These are phyloP conservation scores for Salix koriyanagi DNA, from an alignment of 345 rosid species.

Conservation along the genomic window DNA sequence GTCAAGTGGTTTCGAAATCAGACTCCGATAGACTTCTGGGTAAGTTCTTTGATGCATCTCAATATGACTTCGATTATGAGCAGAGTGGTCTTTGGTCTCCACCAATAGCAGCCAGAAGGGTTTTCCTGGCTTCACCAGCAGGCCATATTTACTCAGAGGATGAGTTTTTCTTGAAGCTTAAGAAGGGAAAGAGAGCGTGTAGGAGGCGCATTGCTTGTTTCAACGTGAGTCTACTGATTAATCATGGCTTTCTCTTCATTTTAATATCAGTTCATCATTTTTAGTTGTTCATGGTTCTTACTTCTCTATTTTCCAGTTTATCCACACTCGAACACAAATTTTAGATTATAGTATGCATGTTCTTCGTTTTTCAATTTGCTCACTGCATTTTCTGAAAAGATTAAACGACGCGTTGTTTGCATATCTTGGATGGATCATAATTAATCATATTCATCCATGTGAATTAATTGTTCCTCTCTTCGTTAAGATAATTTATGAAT, in stretches of 20 bases:
- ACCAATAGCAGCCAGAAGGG: slow-evolving; percentile 18
- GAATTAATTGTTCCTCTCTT: not conserved
- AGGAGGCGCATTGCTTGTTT: slow-evolving; percentile 11
- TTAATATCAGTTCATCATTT: not conserved
- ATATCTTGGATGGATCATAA: not conserved
- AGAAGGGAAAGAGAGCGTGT: slow-evolving; percentile 18
- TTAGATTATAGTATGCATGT: not conserved
- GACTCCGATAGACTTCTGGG: slow-evolving; percentile 32
- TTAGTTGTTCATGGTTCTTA: not conserved
- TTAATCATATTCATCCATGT: not conserved
- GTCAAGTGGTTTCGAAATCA: slow-evolving; percentile 31
- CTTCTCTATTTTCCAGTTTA: not conserved
- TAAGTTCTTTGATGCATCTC: slow-evolving; percentile 37
- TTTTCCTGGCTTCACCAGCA: slow-evolving; percentile 22
- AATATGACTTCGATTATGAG: slow-evolving; percentile 38
- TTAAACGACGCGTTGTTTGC: not conserved
- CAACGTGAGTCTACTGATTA: slow-evolving; percentile 4
- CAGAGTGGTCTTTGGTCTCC: slow-evolving; percentile 46
- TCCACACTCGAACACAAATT: not conserved
- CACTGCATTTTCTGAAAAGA: not conserved
- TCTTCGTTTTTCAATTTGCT: not conserved
- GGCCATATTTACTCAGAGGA: slow-evolving; percentile 7
- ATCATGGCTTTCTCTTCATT: not conserved
- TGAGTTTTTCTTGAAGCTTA: not conserved
- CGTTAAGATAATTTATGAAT: not conserved